Evolutionary conservation across 768 basidiomycete genomes (phyloP), one percentile per base, ranked within the genome.

Genomic region (Boletus reticulatus): DNA sequence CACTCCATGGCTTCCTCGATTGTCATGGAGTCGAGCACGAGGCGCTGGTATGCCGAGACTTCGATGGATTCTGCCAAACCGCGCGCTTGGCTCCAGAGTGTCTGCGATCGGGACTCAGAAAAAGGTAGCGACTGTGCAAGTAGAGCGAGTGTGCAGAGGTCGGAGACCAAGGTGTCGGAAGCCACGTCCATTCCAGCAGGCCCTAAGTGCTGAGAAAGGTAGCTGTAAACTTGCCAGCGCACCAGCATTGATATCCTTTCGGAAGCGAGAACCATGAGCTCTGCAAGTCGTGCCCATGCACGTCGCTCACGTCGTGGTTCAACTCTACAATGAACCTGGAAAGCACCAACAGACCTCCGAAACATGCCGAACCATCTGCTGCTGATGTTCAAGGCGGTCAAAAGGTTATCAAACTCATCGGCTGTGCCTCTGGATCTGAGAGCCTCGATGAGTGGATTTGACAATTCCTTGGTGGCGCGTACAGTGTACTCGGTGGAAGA

Each of bases 91-190:
- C 68, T 60, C 81, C 82, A 81, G 14, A 81, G 69, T 10, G 72
- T 62, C 3, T 71, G 68, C 6, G 86, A 82, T 48, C 75, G 79
- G 9, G 73, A 58, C 24, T 72, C 68, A 5, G 70, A 67, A 41
- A 80, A 68, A 0, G 66, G 55, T 10, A 72, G 51, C 43, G 77
- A 73, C n/a, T 75, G 75, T 13, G 83, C 66, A 42, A 84, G 75
- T 19, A 89, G 72, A 0, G 87, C 80, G 27, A 86, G 76, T 0
- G 86, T 86, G 6, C 77, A 76, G 20, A 84, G 70, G 50, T 87
- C 80, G 16, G 74, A 72, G 4, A 81, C 70, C 3, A 77, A 71
- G 0, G 75, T 69, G 27, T 72, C 67, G 48, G 74, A 73, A 11
- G 43, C 55, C 29, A 6, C 22, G 36, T 58, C 53, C 36, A n/a